Evolutionary conservation across 2,329 filamentous ascomycete genomes (phyloP), one percentile per base, ranked within the genome.

Genomic region (Fusarium praegraminearum): DNA sequence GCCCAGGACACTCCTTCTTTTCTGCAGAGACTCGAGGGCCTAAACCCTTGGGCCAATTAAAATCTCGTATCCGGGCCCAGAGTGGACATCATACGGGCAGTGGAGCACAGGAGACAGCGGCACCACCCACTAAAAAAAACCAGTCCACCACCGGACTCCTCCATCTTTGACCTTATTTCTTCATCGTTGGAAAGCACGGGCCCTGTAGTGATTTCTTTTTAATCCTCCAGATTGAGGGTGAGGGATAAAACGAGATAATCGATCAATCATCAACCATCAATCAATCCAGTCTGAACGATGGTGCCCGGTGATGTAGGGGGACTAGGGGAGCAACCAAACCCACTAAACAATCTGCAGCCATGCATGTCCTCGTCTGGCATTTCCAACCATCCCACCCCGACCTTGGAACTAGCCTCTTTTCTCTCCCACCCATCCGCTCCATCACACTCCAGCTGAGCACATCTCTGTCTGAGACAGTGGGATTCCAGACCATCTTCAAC

Each of bases 91-190:
- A 41, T 51, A 66, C 40, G 49, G 49, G 33, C 26, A 43, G 68
- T 71, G 68, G 68, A 56, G 52, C 33, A 35, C 35, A 46, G 61
- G 64, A 53, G 58, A 67, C 59, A 67, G 62, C 65, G 62, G 56
- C 62, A 66, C 63, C 62, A 64, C 52, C 62, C 67, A 71, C 68
- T 70, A 70, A 71, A 69, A 67, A 60, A 70, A 71, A 68, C 67
- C 67, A 68, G 67, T 70, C 54, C 58, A 70, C 68, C 41, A 67
- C 46, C 62, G 49, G 64, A 62, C 51, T 62, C 59, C 49, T 67
- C 62, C 65, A 50, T 57, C 43, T 70, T 57, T 49, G 65, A 67
- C 50, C 65, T 69, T 65, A 69, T 62, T 69, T 69, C 52, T 67
- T 58, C 63, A 36, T 32, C 33, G 24, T 41, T 35, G 30, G 41